phyloP scores from a whole-genome alignment of 345 rosid species.

The Hevea brasiliensis region DNA sequence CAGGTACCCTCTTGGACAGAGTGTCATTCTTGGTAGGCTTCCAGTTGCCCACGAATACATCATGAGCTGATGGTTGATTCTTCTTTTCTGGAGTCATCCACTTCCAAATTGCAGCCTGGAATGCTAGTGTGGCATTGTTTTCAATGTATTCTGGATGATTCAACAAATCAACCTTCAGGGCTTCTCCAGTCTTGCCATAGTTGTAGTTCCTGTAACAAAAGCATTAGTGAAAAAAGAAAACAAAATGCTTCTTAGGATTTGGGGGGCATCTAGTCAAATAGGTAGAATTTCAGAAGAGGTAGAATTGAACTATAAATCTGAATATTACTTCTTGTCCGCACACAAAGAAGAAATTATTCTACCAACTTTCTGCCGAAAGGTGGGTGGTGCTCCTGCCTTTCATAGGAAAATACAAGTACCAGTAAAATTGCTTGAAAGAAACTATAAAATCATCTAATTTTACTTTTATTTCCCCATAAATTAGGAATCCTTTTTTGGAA shows the following conservation, averaged over 20 bases:
- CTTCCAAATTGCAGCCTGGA: slow-evolving; percentile 76
- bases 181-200: slow-evolving; percentile 74
- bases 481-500: background rate
- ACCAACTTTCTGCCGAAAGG: background rate
- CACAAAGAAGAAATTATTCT: background rate
- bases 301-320: background rate
- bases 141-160: slow-evolving; percentile 73
- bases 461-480: no score
- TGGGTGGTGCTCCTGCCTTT: background rate
- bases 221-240: background rate
- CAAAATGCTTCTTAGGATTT: no score
- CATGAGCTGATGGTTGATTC: slow-evolving; percentile 74
- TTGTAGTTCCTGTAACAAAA: slow-evolving; percentile 66
- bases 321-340: background rate
- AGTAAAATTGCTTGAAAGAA: background rate
- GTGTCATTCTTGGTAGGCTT: slow-evolving; percentile 87
- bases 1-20: slow-evolving; percentile 58
- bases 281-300: background rate
- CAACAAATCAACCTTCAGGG: slow-evolving; percentile 61
- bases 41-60: slow-evolving; percentile 72
- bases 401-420: background rate
- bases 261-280: background rate
- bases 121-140: slow-evolving; percentile 74
- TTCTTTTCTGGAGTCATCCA: slow-evolving; percentile 93
- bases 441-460: background rate